Conservation (phyloP, 2,329 filamentous ascomycete genomes). For the Ophiostoma perfectum region DNA sequence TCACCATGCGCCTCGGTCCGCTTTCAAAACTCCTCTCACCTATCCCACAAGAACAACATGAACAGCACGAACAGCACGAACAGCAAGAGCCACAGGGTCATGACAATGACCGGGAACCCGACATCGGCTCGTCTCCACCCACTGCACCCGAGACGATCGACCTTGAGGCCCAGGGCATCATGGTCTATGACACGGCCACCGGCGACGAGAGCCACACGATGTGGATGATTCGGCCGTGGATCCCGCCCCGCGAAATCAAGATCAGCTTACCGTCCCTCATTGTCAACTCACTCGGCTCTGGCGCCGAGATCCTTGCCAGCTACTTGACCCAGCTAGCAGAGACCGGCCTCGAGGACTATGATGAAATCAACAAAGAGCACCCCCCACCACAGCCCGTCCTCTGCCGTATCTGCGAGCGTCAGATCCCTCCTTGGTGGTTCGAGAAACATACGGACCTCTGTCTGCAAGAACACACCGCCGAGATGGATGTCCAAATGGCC, state of each 20-base stretch:
- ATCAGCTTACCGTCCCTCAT: conserved; percentile 87
- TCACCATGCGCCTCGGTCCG: conserved; percentile 65
- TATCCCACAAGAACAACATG: neutral
- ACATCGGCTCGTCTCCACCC: neutral
- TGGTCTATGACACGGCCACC: conserved; percentile 87
- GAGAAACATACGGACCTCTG: conserved; percentile 98
- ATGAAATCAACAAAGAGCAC: conserved; percentile 67
- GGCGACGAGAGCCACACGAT: conserved; percentile 92
- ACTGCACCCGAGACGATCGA: conserved; percentile 46
- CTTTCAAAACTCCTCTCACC: conserved; percentile 57
- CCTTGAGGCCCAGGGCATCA: conserved; percentile 94
- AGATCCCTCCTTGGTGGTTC: conserved; percentile 99
- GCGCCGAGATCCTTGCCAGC: conserved; percentile 88
- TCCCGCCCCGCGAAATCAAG: conserved; percentile 82
- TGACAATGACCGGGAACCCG: neutral
- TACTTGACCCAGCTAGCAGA: conserved; percentile 89
- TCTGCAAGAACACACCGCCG: conserved; percentile 88
- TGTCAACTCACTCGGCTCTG: conserved; percentile 88
- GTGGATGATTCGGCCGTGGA: conserved; percentile 98
- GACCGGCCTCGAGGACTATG: conserved; percentile 67
- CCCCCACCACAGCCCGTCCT: conserved; percentile 79
- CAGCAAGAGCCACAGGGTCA: neutral
- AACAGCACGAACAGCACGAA: neutral
- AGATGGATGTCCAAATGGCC: conserved; percentile 95
- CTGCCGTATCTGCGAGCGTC: conserved; percentile 94